Evolutionary conservation across 129 eudicot genomes (phyloP).

Genomic region (Tagetes patula): DNA sequence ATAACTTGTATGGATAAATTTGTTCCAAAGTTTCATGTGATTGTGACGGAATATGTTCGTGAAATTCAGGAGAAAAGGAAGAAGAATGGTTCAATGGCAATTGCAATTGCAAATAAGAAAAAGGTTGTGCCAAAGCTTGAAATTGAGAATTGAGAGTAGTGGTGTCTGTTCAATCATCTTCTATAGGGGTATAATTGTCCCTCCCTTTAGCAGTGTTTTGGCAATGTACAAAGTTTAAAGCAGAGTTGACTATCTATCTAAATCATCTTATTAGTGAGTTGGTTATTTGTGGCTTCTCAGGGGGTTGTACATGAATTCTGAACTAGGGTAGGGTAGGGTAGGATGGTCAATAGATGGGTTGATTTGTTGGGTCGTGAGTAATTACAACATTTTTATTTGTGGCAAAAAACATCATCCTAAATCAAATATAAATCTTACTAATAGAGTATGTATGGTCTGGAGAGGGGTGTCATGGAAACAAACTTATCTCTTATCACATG

Average conservation of each 20-base stretch:
- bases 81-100: slow-evolving; percentile 33
- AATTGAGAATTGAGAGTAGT: slow-evolving; percentile 21
- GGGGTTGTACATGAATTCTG: slow-evolving; percentile 6
- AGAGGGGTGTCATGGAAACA: too few relatives aligned
- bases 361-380: too few relatives aligned
- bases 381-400: too few relatives aligned
- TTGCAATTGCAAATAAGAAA: slow-evolving; percentile 27
- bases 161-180: slow-evolving; percentile 18
- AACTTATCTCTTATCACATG: too few relatives aligned
- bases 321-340: background rate
- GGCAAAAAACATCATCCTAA: too few relatives aligned
- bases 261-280: slow-evolving; percentile 31
- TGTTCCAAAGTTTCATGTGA: slow-evolving; percentile 53
- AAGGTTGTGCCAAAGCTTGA: slow-evolving; percentile 39
- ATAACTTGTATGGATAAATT: slow-evolving; percentile 34
- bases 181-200: slow-evolving; percentile 9
- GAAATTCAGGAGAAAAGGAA: slow-evolving; percentile 51
- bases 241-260: slow-evolving; percentile 23
- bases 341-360: background rate
- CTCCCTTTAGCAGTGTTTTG: slow-evolving; percentile 25
- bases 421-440: too few relatives aligned
- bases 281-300: slow-evolving; percentile 10
- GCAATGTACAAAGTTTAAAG: slow-evolving; percentile 37
- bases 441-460: too few relatives aligned
- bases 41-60: slow-evolving; percentile 53